Base-by-base conservation (phyloP, 345 rosid species). In the Conringia planisiliqua region DNA sequence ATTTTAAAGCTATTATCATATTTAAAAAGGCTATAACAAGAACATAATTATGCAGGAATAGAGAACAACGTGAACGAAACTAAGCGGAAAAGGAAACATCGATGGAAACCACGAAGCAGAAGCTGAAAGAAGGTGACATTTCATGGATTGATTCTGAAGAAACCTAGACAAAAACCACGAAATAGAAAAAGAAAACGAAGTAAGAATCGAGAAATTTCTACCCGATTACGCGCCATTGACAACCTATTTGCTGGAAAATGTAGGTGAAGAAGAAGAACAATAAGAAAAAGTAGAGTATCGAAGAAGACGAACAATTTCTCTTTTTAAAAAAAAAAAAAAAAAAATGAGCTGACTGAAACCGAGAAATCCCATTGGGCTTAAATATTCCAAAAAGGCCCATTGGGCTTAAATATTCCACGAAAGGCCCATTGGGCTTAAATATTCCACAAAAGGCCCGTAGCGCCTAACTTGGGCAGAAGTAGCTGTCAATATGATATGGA, bases 211-310 rank as follows among this genome's bases (percentile, higher is more conserved):
- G 6, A 12, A 8, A 46, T 12, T 6, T 4, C 42, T 78, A 92
- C 97, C 86, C 82, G 85, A 80, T 85, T 92, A 71, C 93, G 86
- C 78, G 92, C 93, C 97, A 92, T 92, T 46, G 70, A 72, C 2
- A 26, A 66, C 29, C 56, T 57, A 39, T 38, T 38, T 54, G 26
- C 52, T 59, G 24, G 48, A 38, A 64, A 82, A 39, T 2, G 70
- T 18, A 38, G 82, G 74, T 75, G 80, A 69, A 55, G 80, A 38
- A 4, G 24, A 12, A 4, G 26, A 20, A 66, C 32, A 22, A 55
- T 79, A 38, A 4, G 24, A 12, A 4, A 18, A 20, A 66, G 48
- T 22, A 47, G 30, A n/a, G 74, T 60, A 36, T 24, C 44, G 56
- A 38, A 13, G 54, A 68, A 57, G 73, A 66, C 67, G 72, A 47